Conservation (phyloP, 768 basidiomycete genomes). For the Mycena galopus region DNA sequence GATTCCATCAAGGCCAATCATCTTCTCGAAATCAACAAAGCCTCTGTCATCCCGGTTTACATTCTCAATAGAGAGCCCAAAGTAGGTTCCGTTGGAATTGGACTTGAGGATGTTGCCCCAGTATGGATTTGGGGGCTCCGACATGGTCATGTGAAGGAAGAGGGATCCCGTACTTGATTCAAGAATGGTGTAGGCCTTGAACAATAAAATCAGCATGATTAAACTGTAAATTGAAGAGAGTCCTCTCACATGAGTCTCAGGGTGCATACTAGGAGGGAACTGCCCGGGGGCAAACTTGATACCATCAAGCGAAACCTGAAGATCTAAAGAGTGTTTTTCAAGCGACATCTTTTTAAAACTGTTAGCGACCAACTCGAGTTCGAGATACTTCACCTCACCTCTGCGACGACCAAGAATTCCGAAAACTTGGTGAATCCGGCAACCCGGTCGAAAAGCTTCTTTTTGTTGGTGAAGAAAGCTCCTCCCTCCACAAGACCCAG, state of each 20-base stretch:
- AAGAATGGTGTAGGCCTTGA: constrained; percentile 90
- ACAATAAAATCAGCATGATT: background rate
- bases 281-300: constrained; percentile 84
- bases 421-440: constrained; percentile 98
- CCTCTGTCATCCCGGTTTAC: constrained; percentile 92
- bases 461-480: constrained; percentile 78
- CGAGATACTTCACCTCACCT: constrained; percentile 64
- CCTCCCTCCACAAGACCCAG: constrained; percentile 84
- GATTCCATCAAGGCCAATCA: constrained; percentile 95
- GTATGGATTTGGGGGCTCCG: constrained; percentile 75
- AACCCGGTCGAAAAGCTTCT: constrained; percentile 85
- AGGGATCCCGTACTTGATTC: constrained; percentile 95
- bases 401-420: constrained; percentile 95
- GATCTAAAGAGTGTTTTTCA: constrained; percentile 70
- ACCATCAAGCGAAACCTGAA: constrained; percentile 96
- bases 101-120: constrained; percentile 97
- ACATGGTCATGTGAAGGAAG: constrained; percentile 97
- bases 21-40: constrained; percentile 98
- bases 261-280: constrained; percentile 93
- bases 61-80: constrained; percentile 85
- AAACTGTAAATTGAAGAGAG: constrained; percentile 13
- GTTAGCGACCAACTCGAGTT: background rate
- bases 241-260: constrained; percentile 84
- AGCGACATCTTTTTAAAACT: constrained; percentile 59
- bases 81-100: constrained; percentile 99